These are phyloP conservation scores for Ophiostoma montium DNA, from an alignment of 2,329 filamentous ascomycete genomes.

Conservation along the genomic window DNA sequence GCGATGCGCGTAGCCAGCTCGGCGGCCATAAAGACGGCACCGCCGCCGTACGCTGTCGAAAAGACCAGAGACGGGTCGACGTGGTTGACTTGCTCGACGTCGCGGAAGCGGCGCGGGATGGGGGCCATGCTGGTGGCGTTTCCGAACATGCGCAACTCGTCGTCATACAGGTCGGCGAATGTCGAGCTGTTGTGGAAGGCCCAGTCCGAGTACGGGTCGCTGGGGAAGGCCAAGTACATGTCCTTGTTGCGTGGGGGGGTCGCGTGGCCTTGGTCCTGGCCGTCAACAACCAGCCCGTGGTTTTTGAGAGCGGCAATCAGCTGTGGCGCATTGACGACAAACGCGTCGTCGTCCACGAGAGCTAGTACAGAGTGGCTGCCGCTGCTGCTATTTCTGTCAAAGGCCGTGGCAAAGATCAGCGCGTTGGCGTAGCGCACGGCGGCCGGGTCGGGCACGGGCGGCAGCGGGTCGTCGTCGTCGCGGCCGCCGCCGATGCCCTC, in stretches of 20 bases:
- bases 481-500: slow-evolving; percentile 1
- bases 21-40: slow-evolving; percentile 28
- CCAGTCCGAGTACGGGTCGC: slow-evolving; percentile 29
- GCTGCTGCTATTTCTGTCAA: not conserved
- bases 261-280: not conserved
- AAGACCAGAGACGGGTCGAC: slow-evolving; percentile 3
- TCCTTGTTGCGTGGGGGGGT: slow-evolving; percentile 6
- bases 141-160: not conserved
- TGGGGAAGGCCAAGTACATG: slow-evolving; percentile 29
- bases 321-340: slow-evolving; percentile 28
- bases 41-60: slow-evolving; percentile 29
- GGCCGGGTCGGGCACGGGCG: slow-evolving; percentile 6
- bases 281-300: slow-evolving; percentile 1
- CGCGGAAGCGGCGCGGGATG: not conserved
- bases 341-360: slow-evolving; percentile 32
- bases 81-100: not conserved
- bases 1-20: slow-evolving; percentile 22
- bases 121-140: not conserved
- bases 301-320: slow-evolving; percentile 23
- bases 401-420: slow-evolving; percentile 1
- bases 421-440: slow-evolving; percentile 12
- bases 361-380: slow-evolving; percentile 22
- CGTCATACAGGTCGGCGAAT: not conserved
- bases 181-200: slow-evolving; percentile 17
- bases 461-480: not conserved